Evolutionary conservation across 1,284 basidiomycete species (phyloP).

Genomic region (Schizophyllum amplum): DNA sequence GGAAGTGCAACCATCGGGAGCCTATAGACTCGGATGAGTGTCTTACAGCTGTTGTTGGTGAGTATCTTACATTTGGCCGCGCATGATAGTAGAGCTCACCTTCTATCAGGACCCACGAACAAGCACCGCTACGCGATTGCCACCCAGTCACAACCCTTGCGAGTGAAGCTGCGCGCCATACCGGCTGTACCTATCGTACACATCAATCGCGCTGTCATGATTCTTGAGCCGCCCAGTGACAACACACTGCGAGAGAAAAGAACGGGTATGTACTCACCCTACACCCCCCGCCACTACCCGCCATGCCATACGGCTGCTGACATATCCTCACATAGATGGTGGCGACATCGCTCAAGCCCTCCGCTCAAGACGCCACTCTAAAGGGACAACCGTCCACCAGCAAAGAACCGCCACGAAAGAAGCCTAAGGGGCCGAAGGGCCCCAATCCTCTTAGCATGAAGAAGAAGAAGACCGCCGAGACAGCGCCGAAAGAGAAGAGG

Average conservation of each 20-base stretch:
- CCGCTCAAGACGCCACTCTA: constrained; percentile 25
- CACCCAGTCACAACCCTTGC: constrained; percentile 66
- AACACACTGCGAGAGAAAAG: constrained; percentile 66
- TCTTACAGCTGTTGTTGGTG: constrained; percentile 75
- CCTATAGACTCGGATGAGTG: constrained; percentile 81
- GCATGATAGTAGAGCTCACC: constrained; percentile 1
- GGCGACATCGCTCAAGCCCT: background rate
- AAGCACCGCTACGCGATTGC: constrained; percentile 88
- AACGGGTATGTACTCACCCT: constrained; percentile 36
- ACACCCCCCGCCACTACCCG: too few species aligned
- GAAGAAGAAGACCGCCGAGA: constrained; percentile 55
- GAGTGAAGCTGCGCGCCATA: constrained; percentile 55
- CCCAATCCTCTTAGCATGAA: constrained; percentile 92
- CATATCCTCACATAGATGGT: constrained; percentile 1
- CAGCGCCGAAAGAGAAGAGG: constrained; percentile 13
- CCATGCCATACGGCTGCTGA: background rate
- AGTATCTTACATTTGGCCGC: constrained; percentile 18
- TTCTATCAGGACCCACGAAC: constrained; percentile 65
- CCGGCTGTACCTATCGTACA: constrained; percentile 85
- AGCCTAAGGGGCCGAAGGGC: constrained; percentile 69
- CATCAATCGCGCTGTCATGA: constrained; percentile 83
- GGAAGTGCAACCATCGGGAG: constrained; percentile 92
- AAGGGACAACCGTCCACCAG: constrained; percentile 15
- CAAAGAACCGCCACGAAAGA: constrained; percentile 40
- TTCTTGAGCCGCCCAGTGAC: constrained; percentile 81